Evolutionary conservation across 1,284 basidiomycete species (phyloP).

Genomic region (Phellinidium pouzarii): DNA sequence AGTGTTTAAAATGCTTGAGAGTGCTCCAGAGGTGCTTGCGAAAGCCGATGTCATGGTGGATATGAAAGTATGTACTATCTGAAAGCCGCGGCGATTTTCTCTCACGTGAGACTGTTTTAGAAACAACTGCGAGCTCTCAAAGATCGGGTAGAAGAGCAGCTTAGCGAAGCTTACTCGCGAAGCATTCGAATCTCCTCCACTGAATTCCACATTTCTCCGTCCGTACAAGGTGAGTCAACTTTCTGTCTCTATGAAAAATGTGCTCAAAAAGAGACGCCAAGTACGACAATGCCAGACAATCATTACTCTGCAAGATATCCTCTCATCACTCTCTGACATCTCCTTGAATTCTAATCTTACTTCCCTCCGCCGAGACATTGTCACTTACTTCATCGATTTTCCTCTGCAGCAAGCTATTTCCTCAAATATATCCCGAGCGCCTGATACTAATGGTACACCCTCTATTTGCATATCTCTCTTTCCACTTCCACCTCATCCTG

Average conservation of each 20-base stretch:
- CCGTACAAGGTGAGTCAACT: constrained; percentile 47
- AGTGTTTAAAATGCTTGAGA: constrained; percentile 39
- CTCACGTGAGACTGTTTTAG: constrained; percentile 29
- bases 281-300: constrained; percentile 49
- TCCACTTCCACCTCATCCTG: constrained; percentile 38
- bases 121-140: constrained; percentile 45
- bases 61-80: constrained; percentile 44
- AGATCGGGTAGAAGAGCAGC: constrained; percentile 61
- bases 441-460: constrained; percentile 25
- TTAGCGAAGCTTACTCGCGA: constrained; percentile 59
- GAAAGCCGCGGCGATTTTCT: constrained; percentile 4
- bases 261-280: constrained; percentile 25
- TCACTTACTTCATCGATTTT: constrained; percentile 50
- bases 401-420: constrained; percentile 46
- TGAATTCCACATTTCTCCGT: constrained; percentile 42
- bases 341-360: constrained; percentile 50
- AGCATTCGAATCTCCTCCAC: constrained; percentile 46
- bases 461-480: constrained; percentile 42
- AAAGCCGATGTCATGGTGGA: constrained; percentile 46
- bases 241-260: neutral
- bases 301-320: constrained; percentile 46
- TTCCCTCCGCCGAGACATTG: constrained; percentile 59
- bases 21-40: constrained; percentile 45
- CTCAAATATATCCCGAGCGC: constrained; percentile 32
- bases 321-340: constrained; percentile 50